A percentile compares a stretch with the other conserved stretches of the same genome.
phyloP scores from a whole-genome alignment of 805 yeast genomes.

The Candida tallmaniae region DNA sequence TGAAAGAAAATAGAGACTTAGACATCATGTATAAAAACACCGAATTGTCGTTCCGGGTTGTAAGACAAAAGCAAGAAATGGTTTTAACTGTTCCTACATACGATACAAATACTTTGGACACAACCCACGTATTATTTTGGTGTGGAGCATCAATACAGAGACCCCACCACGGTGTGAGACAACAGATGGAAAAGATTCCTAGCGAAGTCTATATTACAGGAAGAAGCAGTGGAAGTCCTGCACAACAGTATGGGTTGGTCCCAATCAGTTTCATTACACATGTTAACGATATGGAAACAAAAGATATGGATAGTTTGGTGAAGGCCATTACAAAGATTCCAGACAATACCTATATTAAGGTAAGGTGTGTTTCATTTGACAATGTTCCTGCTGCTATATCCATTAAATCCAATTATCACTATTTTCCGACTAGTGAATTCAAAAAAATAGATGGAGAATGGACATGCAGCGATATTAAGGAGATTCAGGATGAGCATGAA shows the following conservation, averaged over 20 bases:
- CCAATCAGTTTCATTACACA: constrained; percentile 86
- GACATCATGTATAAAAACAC: constrained; percentile 44
- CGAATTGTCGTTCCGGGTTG: constrained; percentile 53
- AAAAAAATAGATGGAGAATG: constrained; percentile 47
- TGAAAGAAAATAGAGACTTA: constrained; percentile 65
- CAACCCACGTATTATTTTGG: constrained; percentile 72
- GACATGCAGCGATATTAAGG: too few species aligned
- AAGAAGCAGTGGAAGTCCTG: constrained; percentile 79
- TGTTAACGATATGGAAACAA: constrained; percentile 72
- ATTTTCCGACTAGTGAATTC: constrained; percentile 71
- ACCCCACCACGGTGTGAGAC: constrained; percentile 92
- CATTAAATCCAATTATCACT: constrained; percentile 81
- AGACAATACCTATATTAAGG: constrained; percentile 75
- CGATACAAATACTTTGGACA: constrained; percentile 51
- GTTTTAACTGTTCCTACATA: constrained; percentile 62
- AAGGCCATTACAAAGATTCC: constrained; percentile 64
- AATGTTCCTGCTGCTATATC: constrained; percentile 84
- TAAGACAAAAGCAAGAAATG: constrained; percentile 64
- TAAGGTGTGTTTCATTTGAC: constrained; percentile 80
- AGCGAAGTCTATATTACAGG: constrained; percentile 80
- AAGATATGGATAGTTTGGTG: constrained; percentile 64
- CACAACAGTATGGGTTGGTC: constrained; percentile 72
- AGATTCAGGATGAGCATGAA: too few species aligned
- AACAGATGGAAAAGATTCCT: constrained; percentile 71
- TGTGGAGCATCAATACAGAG: constrained; percentile 78